Evolutionary conservation across 768 basidiomycete species (phyloP).

Genomic region (Multifurca ochricompacta): DNA sequence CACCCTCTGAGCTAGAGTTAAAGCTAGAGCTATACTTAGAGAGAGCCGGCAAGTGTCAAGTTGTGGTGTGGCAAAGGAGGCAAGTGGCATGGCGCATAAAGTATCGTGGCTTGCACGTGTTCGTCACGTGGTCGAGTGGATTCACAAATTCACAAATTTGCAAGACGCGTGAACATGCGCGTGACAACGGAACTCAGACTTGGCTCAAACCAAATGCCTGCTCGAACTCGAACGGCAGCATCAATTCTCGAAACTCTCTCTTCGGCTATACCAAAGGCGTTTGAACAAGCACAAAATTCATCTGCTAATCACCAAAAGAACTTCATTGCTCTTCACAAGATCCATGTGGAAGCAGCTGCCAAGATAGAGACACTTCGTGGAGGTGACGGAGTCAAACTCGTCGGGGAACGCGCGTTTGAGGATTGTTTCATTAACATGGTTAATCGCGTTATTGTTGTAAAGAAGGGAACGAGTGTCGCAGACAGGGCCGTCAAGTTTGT

Average conservation of each 20-base stretch:
- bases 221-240: slow-evolving; percentile 28
- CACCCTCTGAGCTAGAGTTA: no score
- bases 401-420: slow-evolving; percentile 74
- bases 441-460: slow-evolving; percentile 53
- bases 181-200: no score
- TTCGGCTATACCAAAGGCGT: slow-evolving; percentile 50
- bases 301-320: slow-evolving; percentile 87
- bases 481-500: slow-evolving; percentile 80
- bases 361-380: slow-evolving; percentile 43
- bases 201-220: no score
- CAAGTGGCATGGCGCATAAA: no score
- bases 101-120: not conserved
- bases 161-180: not conserved
- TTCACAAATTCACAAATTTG: not conserved
- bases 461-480: slow-evolving; percentile 71
- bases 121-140: slow-evolving; percentile 1
- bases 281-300: slow-evolving; percentile 70
- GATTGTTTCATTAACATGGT: slow-evolving; percentile 55
- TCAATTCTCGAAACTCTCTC: slow-evolving; percentile 27
- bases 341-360: slow-evolving; percentile 58
- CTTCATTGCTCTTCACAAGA: slow-evolving; percentile 69
- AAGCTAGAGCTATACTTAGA: no score
- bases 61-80: no score
- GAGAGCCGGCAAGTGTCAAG: no score
- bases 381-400: slow-evolving; percentile 45